A percentile compares a stretch with the other conserved stretches of the same genome.
Conservation (phyloP, 2,329 filamentous ascomycete species). For the Diaporthe vaccinii region DNA sequence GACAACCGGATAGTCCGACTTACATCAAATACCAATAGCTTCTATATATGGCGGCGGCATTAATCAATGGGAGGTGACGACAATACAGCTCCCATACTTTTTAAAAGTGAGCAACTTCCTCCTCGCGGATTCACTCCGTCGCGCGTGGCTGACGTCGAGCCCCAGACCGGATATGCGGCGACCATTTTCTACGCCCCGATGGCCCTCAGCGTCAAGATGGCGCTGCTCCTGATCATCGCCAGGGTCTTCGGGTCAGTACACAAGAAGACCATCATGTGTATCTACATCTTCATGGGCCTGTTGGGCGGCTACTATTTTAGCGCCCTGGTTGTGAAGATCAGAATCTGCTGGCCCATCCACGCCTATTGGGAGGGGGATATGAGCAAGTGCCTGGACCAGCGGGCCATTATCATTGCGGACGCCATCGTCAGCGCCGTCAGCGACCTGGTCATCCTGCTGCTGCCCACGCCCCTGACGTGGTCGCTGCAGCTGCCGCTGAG, state of each 20-base stretch:
- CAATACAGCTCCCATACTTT: slow-evolving; percentile 49
- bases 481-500: slow-evolving; percentile 49
- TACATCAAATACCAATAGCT: slow-evolving; percentile 37
- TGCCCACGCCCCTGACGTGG: slow-evolving; percentile 45
- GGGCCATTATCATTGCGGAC: slow-evolving; percentile 50
- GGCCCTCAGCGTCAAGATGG: slow-evolving; percentile 57
- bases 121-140: background rate
- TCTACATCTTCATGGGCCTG: slow-evolving; percentile 54
- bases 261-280: slow-evolving; percentile 54
- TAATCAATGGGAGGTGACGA: slow-evolving; percentile 51
- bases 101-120: slow-evolving; percentile 48
- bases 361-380: slow-evolving; percentile 54
- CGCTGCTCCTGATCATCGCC: slow-evolving; percentile 59
- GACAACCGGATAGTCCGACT: background rate
- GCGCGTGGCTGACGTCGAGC: background rate
- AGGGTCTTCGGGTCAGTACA: slow-evolving; percentile 57
- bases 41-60: slow-evolving; percentile 52
- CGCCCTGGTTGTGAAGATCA: slow-evolving; percentile 57
- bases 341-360: slow-evolving; percentile 56
- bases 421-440: slow-evolving; percentile 41
- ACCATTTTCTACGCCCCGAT: slow-evolving; percentile 61
- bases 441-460: slow-evolving; percentile 32
- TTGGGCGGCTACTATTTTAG: slow-evolving; percentile 57
- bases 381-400: slow-evolving; percentile 53
- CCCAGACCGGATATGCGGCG: slow-evolving; percentile 56